Percentiles rank a stretch among this genome's conserved stretches.
phyloP scores from a whole-genome alignment of 345 rosid genomes.

The Punica granatum region DNA sequence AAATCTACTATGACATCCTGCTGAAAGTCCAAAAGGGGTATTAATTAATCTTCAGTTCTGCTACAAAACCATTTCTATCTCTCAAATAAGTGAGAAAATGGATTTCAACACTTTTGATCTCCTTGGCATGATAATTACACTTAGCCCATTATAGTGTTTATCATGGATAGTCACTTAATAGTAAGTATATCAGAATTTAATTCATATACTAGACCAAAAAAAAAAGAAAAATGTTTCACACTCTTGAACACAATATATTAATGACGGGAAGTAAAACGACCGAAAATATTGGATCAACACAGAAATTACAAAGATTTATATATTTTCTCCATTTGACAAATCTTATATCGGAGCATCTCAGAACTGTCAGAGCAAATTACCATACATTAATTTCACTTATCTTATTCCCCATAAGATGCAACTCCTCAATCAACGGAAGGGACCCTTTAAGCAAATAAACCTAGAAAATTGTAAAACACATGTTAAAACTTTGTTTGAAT shows the following conservation, averaged over 20 bases:
- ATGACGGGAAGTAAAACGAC: not conserved
- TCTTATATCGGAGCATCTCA: not conserved
- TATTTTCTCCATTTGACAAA: not conserved
- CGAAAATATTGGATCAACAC: not conserved
- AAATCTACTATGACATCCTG: not conserved
- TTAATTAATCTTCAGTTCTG: too few species aligned
- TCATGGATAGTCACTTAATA: not conserved
- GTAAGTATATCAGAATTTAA: not conserved
- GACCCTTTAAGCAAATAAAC: conserved; percentile 59
- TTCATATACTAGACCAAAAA: not conserved
- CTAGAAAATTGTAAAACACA: conserved; percentile 27
- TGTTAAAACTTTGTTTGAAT: not conserved
- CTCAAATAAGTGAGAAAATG: not conserved
- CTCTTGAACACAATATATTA: not conserved
- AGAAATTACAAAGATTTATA: not conserved
- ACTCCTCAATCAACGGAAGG: conserved; percentile 72
- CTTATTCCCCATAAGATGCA: conserved; percentile 83
- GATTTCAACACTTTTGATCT: not conserved
- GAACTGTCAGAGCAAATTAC: conserved; percentile 27
- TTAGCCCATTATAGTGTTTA: not conserved
- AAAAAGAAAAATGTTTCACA: not conserved
- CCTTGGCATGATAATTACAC: not conserved
- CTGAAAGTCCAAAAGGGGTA: not conserved
- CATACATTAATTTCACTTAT: conserved; percentile 9
- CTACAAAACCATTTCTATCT: not conserved